Base-by-base conservation (phyloP, 345 rosid species). In the Fremontodendron californicum region DNA sequence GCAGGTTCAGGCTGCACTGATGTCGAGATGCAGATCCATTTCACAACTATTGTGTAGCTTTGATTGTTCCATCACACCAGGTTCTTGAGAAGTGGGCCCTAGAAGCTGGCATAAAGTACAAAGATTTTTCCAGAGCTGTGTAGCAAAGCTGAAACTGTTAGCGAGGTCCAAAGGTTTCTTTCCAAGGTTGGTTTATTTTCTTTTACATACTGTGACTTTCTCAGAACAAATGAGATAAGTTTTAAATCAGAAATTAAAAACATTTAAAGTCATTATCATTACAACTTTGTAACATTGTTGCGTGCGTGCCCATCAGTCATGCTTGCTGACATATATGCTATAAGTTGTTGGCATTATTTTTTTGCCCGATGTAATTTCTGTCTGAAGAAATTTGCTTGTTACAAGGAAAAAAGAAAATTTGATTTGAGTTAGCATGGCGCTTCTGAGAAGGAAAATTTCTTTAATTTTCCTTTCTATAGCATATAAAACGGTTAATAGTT, bases 1-100 rank as follows among this genome's bases (percentile, higher is more conserved):
- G 78, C 92, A 94, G 98, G 94, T 92, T 54, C 96, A 94, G 83
- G 97, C 96, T 37, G 88, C 93, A 33, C 70, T 95, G 23, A 54
- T 77, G 49, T 80, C 81, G 10, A 85, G 96, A 89, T 48, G 98
- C 90, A 0, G 92, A 94, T 79, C 94, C 95, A 4, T 79, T 90
- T 73, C 86, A 88, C 79, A 91, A 39, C 82, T 89, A 82, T 58
- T 90, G 95, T 77, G 95, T 93, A 58, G 95, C 98, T 73, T 84
- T 94, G 49, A 79, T 94, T 21, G 94, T 91, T 81, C 90, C 95
- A 45, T 73, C 90, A 6, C 85, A n/a, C 2, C 86, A 82, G 84
- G 85, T 45, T 2, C 86, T 94, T 37, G 97, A 86, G 82, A 86
- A 88, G 75, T 93, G 97, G 97, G 97, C 95, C n/a, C 82, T 62